Evolutionary conservation across 2,329 filamentous ascomycete species (phyloP), one percentile per base, ranked within the genome.

Genomic region (Colletotrichum somersetense): DNA sequence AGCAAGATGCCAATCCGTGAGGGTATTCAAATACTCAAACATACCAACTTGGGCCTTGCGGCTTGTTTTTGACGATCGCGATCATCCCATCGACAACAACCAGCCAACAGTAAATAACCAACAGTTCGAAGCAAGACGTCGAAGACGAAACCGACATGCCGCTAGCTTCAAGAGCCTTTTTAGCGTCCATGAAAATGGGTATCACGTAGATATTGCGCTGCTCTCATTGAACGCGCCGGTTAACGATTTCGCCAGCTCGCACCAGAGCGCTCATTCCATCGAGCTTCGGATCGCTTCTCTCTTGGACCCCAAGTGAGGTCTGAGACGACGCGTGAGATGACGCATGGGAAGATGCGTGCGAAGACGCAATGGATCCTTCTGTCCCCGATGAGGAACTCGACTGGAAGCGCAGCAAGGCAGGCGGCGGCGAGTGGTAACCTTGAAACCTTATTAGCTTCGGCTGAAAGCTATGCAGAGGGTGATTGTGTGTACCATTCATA

Each of bases 221-320:
- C 20, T 33, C 16, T 42, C 12, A 46, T 20, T 67, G 52, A 40
- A 50, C 44, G 63, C 83, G 80, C 53, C 85, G 84, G 69, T 87
- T 86, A 50, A 91, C 87, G 72, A 91, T 88, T 75, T 91, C 89
- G 42, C 89, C 88, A 12, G 89, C 89, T 72, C 83, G 84, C 1
- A 91, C 78, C 14, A 91, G 80, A 8, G 89, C 89, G 71, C 84
- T 89, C 80, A 91, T 88, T 2, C 89, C 89, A 73, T 91, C 89
- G 26, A 90, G 79, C 4, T 65, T 71, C 20, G 66, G 44, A 16
- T 73, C 64, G 71, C 53, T 44, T 61, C 66, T 52, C 11, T 67
- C 71, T 70, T 75, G 56, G 50, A 58, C 57, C 75, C 75, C 48
- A 42, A 70, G 23, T 62, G 69, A 72, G 53, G 61, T 69, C 18